Conservation (phyloP, 495 filamentous ascomycete genomes). For the Hypoxylon perforatum region DNA sequence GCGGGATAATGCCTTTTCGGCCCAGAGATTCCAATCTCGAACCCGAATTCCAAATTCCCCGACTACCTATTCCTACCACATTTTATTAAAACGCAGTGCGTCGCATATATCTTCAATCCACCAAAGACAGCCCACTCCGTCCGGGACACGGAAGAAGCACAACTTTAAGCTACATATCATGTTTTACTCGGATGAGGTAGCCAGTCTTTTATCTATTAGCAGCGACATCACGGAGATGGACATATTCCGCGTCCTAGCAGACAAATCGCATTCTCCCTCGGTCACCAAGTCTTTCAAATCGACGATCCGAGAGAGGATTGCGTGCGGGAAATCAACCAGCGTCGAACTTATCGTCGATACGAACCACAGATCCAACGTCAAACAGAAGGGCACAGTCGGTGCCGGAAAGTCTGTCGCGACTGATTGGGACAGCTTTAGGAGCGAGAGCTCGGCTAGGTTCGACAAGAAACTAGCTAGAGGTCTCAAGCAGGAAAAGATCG, state of each 20-base stretch:
- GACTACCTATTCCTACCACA: conserved; percentile 63
- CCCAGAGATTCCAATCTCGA: conserved; percentile 9
- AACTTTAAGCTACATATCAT: conserved; percentile 32
- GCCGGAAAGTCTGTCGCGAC: not conserved
- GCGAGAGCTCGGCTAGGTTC: conserved; percentile 13
- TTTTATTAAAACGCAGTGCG: conserved; percentile 37
- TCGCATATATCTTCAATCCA: not conserved
- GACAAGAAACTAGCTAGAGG: conserved; percentile 33
- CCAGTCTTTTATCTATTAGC: conserved; percentile 57
- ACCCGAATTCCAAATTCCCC: conserved; percentile 49
- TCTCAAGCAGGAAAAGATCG: conserved; percentile 52
- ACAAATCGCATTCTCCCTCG: conserved; percentile 50
- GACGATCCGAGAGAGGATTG: conserved; percentile 52
- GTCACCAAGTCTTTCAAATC: conserved; percentile 49
- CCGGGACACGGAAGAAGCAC: conserved; percentile 10
- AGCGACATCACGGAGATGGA: conserved; percentile 57
- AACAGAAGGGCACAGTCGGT: conserved; percentile 25
- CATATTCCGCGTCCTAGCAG: conserved; percentile 61
- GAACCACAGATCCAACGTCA: conserved; percentile 6
- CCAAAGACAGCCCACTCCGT: not conserved
- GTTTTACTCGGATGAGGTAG: conserved; percentile 45
- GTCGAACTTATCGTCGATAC: conserved; percentile 48
- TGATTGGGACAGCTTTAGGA: conserved; percentile 23
- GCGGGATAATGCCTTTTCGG: not conserved
- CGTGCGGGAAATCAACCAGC: conserved; percentile 53